Evolutionary conservation across 129 eudicot genomes (phyloP), one percentile per base, ranked within the genome.

Genomic region (Centaurea solstitialis): DNA sequence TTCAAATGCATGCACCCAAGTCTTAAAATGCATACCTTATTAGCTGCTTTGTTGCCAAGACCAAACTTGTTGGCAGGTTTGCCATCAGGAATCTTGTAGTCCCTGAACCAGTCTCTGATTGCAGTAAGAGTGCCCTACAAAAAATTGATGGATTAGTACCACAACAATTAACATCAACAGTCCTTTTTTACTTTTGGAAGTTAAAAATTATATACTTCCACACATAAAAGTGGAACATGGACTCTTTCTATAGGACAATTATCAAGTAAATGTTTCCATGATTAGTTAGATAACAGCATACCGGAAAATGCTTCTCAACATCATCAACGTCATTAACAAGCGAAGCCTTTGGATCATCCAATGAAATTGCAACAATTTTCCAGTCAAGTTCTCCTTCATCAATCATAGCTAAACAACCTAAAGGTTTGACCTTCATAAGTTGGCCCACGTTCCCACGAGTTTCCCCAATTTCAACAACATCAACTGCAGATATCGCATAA

Each of bases 351-450:
- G 99, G 99, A 83, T 95, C 99, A 85, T 95, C 99, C 88, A 95
- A 70, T 76, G 99, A 93, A 78, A 95, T 95, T 70, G 98, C 99
- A 71, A 95, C 86, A 20, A 95, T 87, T 87, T 95, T 95, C 99
- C 99, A 95, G 89, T 95, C 98, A 70, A 95, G 99, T 86, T 95
- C 99, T 26, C 98, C 99, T 76, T 95, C 99, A 84, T 95, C 99
- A 41, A 95, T 95, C 99, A 95, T 95, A 76, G 99, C 99, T 76
- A 95, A 76, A 82, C 91, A 95, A 71, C 88, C 99, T 67, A 95
- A 82, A 4, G 99, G 99, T 87, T 95, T 95, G 81, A 95, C 98
- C 83, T 89, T 93, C 89, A 95, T 77, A 41, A 95, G 82, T 86
- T 95, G 87, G 69, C 99, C 99, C 73, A 88, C 86, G 18, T 85